A percentile compares a stretch with the other conserved stretches of the same genome.
Evolutionary conservation across 2,329 filamentous ascomycete genomes (phyloP).

Genomic region (Penicillium sp.): DNA sequence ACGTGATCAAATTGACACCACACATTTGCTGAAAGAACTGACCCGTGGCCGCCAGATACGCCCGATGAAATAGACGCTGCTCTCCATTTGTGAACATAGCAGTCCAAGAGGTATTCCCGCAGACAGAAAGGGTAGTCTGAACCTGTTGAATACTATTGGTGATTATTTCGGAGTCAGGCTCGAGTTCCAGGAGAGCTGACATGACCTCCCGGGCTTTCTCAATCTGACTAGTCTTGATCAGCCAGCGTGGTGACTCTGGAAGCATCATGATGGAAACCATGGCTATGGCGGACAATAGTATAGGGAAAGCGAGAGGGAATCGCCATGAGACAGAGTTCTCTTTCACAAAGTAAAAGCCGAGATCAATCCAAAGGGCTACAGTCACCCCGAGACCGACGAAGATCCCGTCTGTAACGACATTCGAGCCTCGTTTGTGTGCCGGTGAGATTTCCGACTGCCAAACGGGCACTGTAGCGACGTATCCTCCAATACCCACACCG

Average conservation of each 20-base stretch:
- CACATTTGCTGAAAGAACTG: slow-evolving; percentile 41
- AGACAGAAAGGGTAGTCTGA: slow-evolving; percentile 22
- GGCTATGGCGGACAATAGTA: slow-evolving; percentile 35
- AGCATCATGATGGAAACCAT: slow-evolving; percentile 34
- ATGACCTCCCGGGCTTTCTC: slow-evolving; percentile 37
- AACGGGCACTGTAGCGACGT: slow-evolving; percentile 47
- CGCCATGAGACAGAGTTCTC: slow-evolving; percentile 44
- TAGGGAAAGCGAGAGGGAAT: slow-evolving; percentile 43
- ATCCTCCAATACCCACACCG: slow-evolving; percentile 46
- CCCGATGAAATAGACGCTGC: slow-evolving; percentile 36
- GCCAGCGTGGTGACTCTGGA: slow-evolving; percentile 47
- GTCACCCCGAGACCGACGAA: slow-evolving; percentile 49
- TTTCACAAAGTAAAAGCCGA: slow-evolving; percentile 43
- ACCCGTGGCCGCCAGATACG: slow-evolving; percentile 32
- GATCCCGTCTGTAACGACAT: slow-evolving; percentile 53
- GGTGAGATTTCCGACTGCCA: slow-evolving; percentile 44
- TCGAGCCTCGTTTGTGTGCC: slow-evolving; percentile 47
- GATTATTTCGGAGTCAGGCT: slow-evolving; percentile 39
- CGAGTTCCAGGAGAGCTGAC: slow-evolving; percentile 45
- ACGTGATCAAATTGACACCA: slow-evolving; percentile 39
- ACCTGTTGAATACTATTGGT: slow-evolving; percentile 41
- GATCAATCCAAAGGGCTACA: slow-evolving; percentile 51
- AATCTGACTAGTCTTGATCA: slow-evolving; percentile 45
- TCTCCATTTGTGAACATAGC: slow-evolving; percentile 41
- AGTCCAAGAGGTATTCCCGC: slow-evolving; percentile 25